A percentile compares a stretch with the other conserved stretches of the same genome.
Evolutionary conservation across 75 land plant genomes (phyloP).

Genomic region (Pseudotsuga menziesii): DNA sequence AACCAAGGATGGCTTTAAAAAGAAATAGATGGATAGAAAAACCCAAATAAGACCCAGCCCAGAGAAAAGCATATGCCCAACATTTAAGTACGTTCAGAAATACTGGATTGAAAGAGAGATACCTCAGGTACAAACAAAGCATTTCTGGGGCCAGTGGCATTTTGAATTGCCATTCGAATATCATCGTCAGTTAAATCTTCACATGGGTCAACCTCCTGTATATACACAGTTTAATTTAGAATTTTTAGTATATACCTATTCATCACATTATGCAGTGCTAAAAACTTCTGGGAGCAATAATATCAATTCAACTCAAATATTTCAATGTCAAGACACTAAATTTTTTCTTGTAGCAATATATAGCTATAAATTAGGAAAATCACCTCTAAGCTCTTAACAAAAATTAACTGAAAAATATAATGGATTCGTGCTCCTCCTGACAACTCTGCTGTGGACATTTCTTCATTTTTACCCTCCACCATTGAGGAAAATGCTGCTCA

Average conservation of each 20-base stretch:
- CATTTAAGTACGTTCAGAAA: too few relatives aligned
- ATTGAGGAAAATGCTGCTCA: constrained; percentile 73
- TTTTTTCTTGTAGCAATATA: background rate
- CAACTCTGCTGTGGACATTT: constrained; percentile 84
- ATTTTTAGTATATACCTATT: background rate
- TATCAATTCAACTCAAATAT: background rate
- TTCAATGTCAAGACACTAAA: background rate
- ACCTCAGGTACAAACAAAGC: constrained; percentile 97
- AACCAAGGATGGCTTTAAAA: too few relatives aligned
- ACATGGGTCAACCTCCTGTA: constrained; percentile 98
- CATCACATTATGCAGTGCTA: background rate
- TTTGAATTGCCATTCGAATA: constrained; percentile 91
- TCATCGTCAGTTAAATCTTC: constrained; percentile 90
- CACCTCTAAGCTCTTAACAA: constrained; percentile 93
- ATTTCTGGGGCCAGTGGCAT: constrained; percentile 91
- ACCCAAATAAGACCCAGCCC: too few relatives aligned
- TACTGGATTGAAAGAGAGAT: background rate
- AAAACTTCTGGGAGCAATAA: background rate
- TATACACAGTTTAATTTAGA: background rate
- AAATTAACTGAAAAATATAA: constrained; percentile 89
- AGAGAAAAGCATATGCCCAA: too few relatives aligned
- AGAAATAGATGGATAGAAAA: too few relatives aligned
- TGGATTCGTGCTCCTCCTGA: constrained; percentile 97
- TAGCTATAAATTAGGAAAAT: constrained; percentile 3
- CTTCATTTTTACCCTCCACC: constrained; percentile 94